Percentiles rank a stretch among this genome's conserved stretches.
phyloP scores from a whole-genome alignment of 1,284 basidiomycete genomes.

The Microbotryum intermedium region DNA sequence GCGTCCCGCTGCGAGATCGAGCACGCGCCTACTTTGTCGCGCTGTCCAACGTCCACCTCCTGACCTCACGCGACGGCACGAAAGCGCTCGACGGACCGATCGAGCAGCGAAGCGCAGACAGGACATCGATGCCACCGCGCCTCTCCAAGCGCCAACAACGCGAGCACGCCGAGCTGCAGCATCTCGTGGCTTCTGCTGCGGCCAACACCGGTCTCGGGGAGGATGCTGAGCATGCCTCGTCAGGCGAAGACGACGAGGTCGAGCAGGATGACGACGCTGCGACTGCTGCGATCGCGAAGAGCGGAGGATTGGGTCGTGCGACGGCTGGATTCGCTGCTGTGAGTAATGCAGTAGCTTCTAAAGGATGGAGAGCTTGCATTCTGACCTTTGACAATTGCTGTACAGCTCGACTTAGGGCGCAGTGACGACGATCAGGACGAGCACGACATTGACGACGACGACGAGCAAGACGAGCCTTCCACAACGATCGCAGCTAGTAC shows the following conservation, averaged over 20 bases:
- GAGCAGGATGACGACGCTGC: background rate
- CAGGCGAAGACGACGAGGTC: background rate
- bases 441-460: conserved; percentile 39
- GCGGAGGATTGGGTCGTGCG: background rate
- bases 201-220: background rate
- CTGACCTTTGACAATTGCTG: background rate
- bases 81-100: no score
- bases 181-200: conserved; percentile 3
- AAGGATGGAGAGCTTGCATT: background rate
- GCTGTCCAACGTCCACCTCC: no score
- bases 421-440: conserved; percentile 36
- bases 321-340: conserved; percentile 20
- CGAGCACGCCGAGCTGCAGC: conserved; percentile 59
- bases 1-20: no score
- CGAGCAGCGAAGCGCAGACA: no score
- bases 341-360: background rate
- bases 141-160: conserved; percentile 73
- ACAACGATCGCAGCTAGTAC: background rate
- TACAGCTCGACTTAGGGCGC: conserved; percentile 24
- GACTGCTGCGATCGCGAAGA: background rate
- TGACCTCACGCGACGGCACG: no score
- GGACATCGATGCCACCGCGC: conserved; percentile 43
- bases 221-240: conserved; percentile 6
- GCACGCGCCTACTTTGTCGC: no score
- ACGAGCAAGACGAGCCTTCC: conserved; percentile 31